phyloP scores from a whole-genome alignment of 768 basidiomycete genomes.

The Pisolithus orientalis region DNA sequence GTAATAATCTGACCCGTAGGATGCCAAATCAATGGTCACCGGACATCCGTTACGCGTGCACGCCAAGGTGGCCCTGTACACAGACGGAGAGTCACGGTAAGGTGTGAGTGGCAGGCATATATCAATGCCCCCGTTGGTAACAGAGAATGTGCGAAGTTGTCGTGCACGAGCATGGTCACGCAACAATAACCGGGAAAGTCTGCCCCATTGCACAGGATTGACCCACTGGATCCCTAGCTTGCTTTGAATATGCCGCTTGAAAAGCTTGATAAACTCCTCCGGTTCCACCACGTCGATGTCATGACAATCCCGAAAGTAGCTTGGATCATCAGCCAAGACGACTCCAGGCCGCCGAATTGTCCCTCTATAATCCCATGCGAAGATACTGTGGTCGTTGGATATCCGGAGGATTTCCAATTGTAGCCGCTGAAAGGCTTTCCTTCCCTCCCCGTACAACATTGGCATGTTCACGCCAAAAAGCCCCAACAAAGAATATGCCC shows the following conservation, averaged over 20 bases:
- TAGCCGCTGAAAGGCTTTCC: too few species aligned
- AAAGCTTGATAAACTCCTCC: not conserved
- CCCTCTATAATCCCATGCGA: conserved; percentile 1
- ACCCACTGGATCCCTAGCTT: too few species aligned
- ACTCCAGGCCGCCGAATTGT: not conserved
- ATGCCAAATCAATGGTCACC: not conserved
- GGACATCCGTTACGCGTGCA: not conserved
- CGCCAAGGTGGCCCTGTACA: not conserved
- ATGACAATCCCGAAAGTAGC: not conserved
- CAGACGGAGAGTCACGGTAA: not conserved
- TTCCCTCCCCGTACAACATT: too few species aligned
- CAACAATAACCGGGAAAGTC: too few species aligned
- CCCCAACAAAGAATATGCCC: too few species aligned
- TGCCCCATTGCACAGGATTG: not conserved
- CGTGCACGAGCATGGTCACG: not conserved
- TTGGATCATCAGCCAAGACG: not conserved
- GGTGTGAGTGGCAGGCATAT: not conserved
- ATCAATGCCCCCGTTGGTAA: not conserved
- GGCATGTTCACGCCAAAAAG: too few species aligned
- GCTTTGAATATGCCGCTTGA: not conserved
- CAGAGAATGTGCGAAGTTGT: not conserved
- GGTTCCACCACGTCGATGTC: not conserved
- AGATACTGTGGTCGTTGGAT: conserved; percentile 1
- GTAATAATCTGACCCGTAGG: not conserved
- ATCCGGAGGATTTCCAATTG: conserved; percentile 1